Conservation (phyloP, 2,329 filamentous ascomycete genomes). For the Rutstroemia sp. region DNA sequence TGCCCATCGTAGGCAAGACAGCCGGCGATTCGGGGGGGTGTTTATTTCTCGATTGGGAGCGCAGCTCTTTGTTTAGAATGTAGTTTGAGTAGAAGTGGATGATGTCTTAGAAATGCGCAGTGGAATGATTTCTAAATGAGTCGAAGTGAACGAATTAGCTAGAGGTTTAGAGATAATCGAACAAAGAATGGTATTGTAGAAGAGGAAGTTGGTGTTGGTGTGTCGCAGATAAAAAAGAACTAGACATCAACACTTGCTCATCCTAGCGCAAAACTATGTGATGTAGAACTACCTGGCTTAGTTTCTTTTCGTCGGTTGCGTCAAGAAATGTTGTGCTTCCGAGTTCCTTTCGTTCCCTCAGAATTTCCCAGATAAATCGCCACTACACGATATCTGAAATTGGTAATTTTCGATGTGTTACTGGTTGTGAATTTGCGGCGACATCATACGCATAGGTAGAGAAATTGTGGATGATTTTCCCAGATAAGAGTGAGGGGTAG, state of each 20-base stretch:
- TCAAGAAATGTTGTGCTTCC: background rate
- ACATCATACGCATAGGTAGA: background rate
- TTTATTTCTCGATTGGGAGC: constrained; percentile 17
- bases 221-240: background rate
- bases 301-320: background rate
- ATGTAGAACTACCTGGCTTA: background rate
- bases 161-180: background rate
- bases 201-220: background rate
- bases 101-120: background rate
- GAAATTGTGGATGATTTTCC: background rate
- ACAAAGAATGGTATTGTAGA: constrained; percentile 2
- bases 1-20: constrained; percentile 50
- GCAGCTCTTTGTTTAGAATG: constrained; percentile 2
- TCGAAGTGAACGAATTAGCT: constrained; percentile 2
- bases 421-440: background rate
- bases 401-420: constrained; percentile 3
- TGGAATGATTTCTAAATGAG: background rate
- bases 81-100: background rate
- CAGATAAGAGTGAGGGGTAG: constrained; percentile 5
- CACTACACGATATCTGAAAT: background rate
- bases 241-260: background rate
- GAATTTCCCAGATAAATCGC: background rate
- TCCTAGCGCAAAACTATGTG: constrained; percentile 4
- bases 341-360: background rate
- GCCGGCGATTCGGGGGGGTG: constrained; percentile 12